Evolutionary conservation across 345 rosid genomes (phyloP), one percentile per base, ranked within the genome.

Genomic region (Rhizophora apiculata): DNA sequence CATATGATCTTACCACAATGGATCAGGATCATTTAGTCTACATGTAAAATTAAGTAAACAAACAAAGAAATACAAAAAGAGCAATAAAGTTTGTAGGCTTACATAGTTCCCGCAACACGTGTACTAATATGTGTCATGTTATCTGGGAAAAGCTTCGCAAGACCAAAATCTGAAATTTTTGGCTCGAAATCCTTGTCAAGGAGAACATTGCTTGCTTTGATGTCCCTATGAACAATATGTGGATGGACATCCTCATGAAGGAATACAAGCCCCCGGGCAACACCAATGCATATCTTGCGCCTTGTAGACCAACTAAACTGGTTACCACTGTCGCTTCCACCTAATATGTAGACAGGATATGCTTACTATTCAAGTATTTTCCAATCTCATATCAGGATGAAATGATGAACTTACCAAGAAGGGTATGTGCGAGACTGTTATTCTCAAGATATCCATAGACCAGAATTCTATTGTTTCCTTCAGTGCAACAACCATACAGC

Each of bases 121-220:
- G 95, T 89, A 32, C 92, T 87, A 36, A 89, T 68, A 48, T 89
- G 95, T 65, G 95, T 89, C 69, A 67, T 15, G 67, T 87, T 74
- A 53, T 79, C 39, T 7, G 91, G 92, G 72, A 89, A 82, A 64
- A 89, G 84, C 79, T 89, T 89, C 8, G 95, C 92, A 32, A 89
- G 88, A 64, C 95, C 95, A 62, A 89, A 89, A 81, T 89, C 95
- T 5, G 95, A 84, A 74, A 89, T 89, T 78, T 80, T 87, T 60
- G 95, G 88, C 48, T 19, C 66, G 48, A 89, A 85, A 69, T 84
- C 31, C 70, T 56, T 59, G 58, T 87, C 88, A 43, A 89, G 88
- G 49, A 89, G 95, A 73, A 89, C 74, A 72, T 89, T 87, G 74
- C 95, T 89, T 68, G 91, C 95, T 81, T 89, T 89, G 54, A 89